Conservation (phyloP, 495 filamentous ascomycete genomes). For the Durotheca rogersii region DNA sequence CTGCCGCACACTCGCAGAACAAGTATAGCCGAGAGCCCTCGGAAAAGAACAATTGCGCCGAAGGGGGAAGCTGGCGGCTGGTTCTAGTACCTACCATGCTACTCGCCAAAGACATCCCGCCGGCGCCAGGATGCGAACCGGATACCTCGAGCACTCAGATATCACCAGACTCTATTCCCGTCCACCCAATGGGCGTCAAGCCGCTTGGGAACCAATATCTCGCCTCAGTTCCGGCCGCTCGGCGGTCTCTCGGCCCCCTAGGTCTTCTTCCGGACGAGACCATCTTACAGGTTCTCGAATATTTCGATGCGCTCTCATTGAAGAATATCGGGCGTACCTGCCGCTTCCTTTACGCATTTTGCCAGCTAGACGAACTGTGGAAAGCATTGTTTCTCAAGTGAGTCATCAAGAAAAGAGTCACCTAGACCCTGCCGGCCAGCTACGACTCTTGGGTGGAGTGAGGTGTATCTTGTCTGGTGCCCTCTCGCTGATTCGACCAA, state of each 20-base stretch:
- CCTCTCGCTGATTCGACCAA: conserved; percentile 22
- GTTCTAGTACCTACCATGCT: conserved; percentile 18
- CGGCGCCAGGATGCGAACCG: conserved; percentile 24
- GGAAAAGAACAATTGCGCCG: conserved; percentile 5
- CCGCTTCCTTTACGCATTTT: conserved; percentile 86
- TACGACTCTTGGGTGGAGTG: neutral
- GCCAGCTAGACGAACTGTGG: conserved; percentile 86
- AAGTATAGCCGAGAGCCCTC: too few relatives aligned
- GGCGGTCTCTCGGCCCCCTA: conserved; percentile 63
- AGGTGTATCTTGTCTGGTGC: conserved; percentile 27
- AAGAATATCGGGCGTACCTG: conserved; percentile 75
- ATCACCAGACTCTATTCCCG: conserved; percentile 55
- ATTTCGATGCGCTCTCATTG: conserved; percentile 63
- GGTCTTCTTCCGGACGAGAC: conserved; percentile 76
- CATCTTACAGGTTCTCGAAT: conserved; percentile 73
- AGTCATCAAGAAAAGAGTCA: conserved; percentile 43
- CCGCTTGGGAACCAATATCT: conserved; percentile 83
- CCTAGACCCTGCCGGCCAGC: conserved; percentile 7
- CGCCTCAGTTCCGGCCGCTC: conserved; percentile 63
- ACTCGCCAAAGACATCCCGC: conserved; percentile 22
- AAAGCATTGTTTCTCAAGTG: conserved; percentile 84
- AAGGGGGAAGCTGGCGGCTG: conserved; percentile 14
- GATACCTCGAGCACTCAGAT: conserved; percentile 22
- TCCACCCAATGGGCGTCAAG: conserved; percentile 83
- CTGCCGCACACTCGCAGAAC: too few relatives aligned